phyloP scores from a whole-genome alignment of 2,329 filamentous ascomycete species.

The Alternaria panax region DNA sequence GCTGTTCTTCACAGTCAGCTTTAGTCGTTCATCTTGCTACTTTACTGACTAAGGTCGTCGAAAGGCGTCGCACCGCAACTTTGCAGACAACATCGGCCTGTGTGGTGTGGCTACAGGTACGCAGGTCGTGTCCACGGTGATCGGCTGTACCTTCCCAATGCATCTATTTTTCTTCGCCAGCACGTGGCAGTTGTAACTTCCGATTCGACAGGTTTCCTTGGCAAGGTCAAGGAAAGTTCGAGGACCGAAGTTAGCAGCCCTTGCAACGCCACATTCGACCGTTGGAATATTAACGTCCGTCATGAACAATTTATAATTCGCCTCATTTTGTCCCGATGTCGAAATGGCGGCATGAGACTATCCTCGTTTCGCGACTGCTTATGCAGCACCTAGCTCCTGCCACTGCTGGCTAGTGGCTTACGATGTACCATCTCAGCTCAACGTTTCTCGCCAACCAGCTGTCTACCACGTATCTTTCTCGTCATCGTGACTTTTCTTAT shows the following conservation, averaged over 20 bases:
- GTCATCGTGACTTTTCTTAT: not conserved
- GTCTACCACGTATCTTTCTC: not conserved
- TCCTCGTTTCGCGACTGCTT: slow-evolving; percentile 17
- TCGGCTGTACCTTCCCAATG: too few relatives aligned
- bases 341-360: slow-evolving; percentile 26
- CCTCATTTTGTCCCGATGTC: not conserved
- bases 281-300: too few relatives aligned
- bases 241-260: too few relatives aligned
- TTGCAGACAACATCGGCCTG: too few relatives aligned
- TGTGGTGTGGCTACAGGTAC: too few relatives aligned
- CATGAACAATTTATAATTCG: not conserved
- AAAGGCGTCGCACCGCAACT: too few relatives aligned
- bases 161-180: too few relatives aligned
- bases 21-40: not conserved
- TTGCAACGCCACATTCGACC: too few relatives aligned
- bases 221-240: too few relatives aligned
- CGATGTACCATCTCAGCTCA: slow-evolving; percentile 12
- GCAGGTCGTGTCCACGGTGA: too few relatives aligned
- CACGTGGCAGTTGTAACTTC: too few relatives aligned
- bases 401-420: slow-evolving; percentile 9
- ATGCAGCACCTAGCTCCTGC: slow-evolving; percentile 15
- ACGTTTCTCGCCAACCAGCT: not conserved
- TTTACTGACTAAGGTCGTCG: not conserved
- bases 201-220: too few relatives aligned
- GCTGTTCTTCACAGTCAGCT: not conserved